Evolutionary conservation across 805 yeast genomes (phyloP).

Genomic region (Hanseniaspora occidentalis): DNA sequence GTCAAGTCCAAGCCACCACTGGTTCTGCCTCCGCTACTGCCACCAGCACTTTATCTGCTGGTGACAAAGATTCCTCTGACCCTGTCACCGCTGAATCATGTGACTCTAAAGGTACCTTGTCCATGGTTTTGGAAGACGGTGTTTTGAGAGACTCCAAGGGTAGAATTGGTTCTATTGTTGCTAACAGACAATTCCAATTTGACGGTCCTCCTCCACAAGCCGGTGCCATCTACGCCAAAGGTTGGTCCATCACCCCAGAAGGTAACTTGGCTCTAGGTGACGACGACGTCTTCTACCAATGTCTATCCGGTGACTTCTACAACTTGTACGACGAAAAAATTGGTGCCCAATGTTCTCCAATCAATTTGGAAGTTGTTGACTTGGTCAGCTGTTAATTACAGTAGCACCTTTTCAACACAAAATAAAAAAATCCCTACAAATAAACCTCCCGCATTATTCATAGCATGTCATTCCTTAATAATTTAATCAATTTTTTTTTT

Average conservation of each 20-base stretch:
- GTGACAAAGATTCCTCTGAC: background rate
- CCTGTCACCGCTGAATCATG: conserved; percentile 16
- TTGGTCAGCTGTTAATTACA: conserved; percentile 34
- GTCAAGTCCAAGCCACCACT: conserved; percentile 17
- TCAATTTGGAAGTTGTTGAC: conserved; percentile 37
- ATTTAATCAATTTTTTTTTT: no score
- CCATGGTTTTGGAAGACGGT: conserved; percentile 37
- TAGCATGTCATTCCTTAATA: background rate
- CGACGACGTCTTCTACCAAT: conserved; percentile 46
- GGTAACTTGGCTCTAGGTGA: conserved; percentile 50
- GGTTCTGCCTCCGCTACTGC: conserved; percentile 14
- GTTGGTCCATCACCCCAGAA: conserved; percentile 44
- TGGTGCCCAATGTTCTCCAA: conserved; percentile 44
- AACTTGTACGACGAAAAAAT: conserved; percentile 47
- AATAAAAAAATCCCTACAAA: no score
- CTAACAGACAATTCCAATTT: conserved; percentile 67
- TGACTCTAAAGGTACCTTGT: conserved; percentile 28
- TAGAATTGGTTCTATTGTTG: conserved; percentile 60
- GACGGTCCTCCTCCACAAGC: conserved; percentile 75
- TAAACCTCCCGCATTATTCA: no score
- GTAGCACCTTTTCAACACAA: no score
- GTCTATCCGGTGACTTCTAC: conserved; percentile 54
- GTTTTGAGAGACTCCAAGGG: conserved; percentile 42
- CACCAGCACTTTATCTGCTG: conserved; percentile 7
- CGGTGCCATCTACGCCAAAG: conserved; percentile 50